phyloP scores from a whole-genome alignment of 495 filamentous ascomycete genomes.

The Rhypophila decipiens region DNA sequence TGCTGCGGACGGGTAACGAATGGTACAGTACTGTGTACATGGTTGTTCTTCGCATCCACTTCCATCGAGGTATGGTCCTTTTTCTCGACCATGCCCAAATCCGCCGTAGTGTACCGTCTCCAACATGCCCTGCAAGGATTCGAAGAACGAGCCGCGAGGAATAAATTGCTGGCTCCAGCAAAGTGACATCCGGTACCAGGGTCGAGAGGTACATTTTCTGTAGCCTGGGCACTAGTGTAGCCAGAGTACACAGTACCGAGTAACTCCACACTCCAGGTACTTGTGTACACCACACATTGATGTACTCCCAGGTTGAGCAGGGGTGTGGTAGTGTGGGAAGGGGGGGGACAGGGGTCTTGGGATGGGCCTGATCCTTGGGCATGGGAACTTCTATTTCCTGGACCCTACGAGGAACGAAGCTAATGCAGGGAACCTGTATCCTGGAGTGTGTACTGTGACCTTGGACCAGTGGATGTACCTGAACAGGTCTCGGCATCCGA shows the following conservation, averaged over 20 bases:
- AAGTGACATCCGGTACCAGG: neutral
- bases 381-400: too few relatives aligned
- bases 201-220: slow-evolving; percentile 10
- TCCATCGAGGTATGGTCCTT: slow-evolving; percentile 5
- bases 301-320: too few relatives aligned
- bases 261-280: too few relatives aligned
- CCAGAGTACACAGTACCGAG: too few relatives aligned
- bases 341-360: too few relatives aligned
- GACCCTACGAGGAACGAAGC: neutral
- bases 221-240: too few relatives aligned
- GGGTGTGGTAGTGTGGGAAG: too few relatives aligned
- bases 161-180: slow-evolving; percentile 4
- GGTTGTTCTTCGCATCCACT: too few relatives aligned
- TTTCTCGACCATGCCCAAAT: neutral
- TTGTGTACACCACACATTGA: too few relatives aligned
- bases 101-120: too few relatives aligned
- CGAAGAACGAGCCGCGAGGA: neutral
- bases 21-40: neutral
- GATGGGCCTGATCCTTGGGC: too few relatives aligned
- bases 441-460: neutral
- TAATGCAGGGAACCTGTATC: slow-evolving; percentile 5
- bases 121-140: neutral
- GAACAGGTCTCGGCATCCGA: neutral
- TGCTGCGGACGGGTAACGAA: slow-evolving; percentile 1
- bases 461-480: neutral